Percentiles rank a stretch among this genome's conserved stretches.
Evolutionary conservation across 805 yeast genomes (phyloP).

Genomic region (Candida khao-thaluensis): DNA sequence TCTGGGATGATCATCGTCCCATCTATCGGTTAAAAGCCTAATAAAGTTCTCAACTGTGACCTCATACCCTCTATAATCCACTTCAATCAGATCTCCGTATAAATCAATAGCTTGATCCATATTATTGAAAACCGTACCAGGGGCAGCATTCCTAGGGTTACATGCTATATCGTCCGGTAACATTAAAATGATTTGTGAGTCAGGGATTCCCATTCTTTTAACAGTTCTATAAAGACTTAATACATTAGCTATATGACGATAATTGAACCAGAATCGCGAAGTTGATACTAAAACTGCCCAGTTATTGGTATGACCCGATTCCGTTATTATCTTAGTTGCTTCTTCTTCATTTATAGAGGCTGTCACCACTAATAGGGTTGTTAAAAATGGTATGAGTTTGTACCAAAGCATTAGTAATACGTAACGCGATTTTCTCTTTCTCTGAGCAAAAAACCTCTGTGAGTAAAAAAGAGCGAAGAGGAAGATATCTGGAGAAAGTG

Average conservation of each 20-base stretch:
- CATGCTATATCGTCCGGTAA: slow-evolving; percentile 96
- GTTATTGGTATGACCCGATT: slow-evolving; percentile 58
- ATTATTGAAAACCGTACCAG: slow-evolving; percentile 94
- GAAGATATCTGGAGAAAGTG: too few relatives aligned
- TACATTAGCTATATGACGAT: slow-evolving; percentile 96
- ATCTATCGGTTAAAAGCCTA: slow-evolving; percentile 88
- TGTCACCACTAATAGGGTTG: not conserved
- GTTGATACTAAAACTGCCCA: slow-evolving; percentile 94
- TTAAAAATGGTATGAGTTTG: not conserved
- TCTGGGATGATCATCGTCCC: slow-evolving; percentile 93
- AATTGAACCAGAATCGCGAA: slow-evolving; percentile 97
- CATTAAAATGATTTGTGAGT: slow-evolving; percentile 95
- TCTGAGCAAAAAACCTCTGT: too few relatives aligned
- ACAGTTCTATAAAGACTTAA: slow-evolving; percentile 93
- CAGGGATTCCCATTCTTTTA: slow-evolving; percentile 94
- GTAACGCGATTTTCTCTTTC: too few relatives aligned
- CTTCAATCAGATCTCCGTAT: slow-evolving; percentile 93
- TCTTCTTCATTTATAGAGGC: slow-evolving; percentile 16
- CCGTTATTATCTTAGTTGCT: slow-evolving; percentile 23
- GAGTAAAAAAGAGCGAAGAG: too few relatives aligned
- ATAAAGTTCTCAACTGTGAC: slow-evolving; percentile 97
- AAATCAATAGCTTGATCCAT: slow-evolving; percentile 88
- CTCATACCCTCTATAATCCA: slow-evolving; percentile 95
- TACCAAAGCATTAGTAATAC: not conserved
- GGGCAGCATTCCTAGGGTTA: slow-evolving; percentile 92